Base-by-base conservation (phyloP, 2,329 filamentous ascomycete species). In the Trematosphaeria pertusa region DNA sequence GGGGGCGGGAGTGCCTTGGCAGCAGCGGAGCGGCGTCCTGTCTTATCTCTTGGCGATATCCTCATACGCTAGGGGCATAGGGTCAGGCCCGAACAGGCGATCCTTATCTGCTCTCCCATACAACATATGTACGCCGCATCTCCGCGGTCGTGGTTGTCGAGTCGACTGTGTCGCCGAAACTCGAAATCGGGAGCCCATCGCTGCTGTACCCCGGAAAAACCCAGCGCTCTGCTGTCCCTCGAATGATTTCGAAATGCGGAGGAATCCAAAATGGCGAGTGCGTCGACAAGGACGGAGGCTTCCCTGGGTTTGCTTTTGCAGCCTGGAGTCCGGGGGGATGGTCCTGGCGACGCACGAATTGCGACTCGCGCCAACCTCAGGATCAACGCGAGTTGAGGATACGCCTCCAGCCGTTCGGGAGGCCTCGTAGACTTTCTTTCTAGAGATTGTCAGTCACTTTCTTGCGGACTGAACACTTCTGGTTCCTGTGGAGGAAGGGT, bases 31-130 rank as follows among this genome's bases (percentile, higher is more conserved):
- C 47, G 64, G 61, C 62, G 57, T n/a, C n/a, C 58, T 64, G 49
- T 59, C 66, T 69, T 70, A 70, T 70, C 66, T 70, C 64, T 68
- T 65, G 62, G 61, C 61, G 51, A 30, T 46, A 40, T 42, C 52
- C 51, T 51, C 41, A 51, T 53, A 50, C 56, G 43, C 61, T 55
- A 61, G 53, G 48, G 52, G 40, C 30, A 43, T 43, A 43, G 47
- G 46, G 39, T 40, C 28, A 40, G 39, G 26, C 58, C 52, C 46
- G 54, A 52, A 55, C 30, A 15, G 41, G 50, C 43, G 26, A 39
- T 48, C 50, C 62, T 69, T 70, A 66, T 70, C 65, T 64, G 36
- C 50, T 45, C 46, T 38, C 43, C 42, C 51, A 14, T 14, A 60
- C 57, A 69, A 60, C 64, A 64, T 57, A 55, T 45, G 52, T 52